A percentile compares a stretch with the other conserved stretches of the same genome.
phyloP scores from a whole-genome alignment of 225 moss, liverwort and hornwort species.

The Asterella californica region DNA sequence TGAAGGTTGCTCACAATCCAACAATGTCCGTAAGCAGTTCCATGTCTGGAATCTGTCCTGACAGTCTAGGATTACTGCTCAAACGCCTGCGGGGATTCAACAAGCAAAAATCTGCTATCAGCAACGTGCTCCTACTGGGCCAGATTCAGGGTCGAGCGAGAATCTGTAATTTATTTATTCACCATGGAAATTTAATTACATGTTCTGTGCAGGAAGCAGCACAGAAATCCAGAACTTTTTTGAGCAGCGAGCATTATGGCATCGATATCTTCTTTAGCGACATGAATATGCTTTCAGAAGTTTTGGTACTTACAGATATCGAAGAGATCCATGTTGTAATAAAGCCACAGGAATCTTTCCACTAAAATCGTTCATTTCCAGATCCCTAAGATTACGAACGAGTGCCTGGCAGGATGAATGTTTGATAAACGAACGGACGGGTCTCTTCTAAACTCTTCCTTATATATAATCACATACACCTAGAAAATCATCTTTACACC shows the following conservation, averaged over 20 bases:
- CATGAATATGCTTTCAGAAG: neutral
- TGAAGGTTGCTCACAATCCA: neutral
- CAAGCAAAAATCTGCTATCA: neutral
- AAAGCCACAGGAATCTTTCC: neutral
- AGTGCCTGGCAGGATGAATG: too few relatives aligned
- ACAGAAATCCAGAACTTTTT: neutral
- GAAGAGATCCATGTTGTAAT: neutral
- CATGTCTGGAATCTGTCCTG: slow-evolving; percentile 6
- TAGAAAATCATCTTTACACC: too few relatives aligned
- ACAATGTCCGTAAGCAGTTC: neutral
- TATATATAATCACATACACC: too few relatives aligned
- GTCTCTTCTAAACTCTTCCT: too few relatives aligned
- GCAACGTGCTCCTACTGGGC: neutral
- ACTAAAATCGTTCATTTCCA: slow-evolving; percentile 1
- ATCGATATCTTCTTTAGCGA: too few relatives aligned
- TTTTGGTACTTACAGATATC: neutral
- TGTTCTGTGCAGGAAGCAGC: neutral
- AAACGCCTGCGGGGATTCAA: neutral
- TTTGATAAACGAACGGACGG: neutral
- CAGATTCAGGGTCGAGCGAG: neutral
- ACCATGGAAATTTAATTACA: neutral
- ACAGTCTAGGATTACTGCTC: neutral
- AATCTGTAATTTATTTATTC: neutral
- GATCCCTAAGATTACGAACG: neutral
- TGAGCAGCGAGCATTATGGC: neutral